These are phyloP conservation scores for Blastocystis sp. DNA, from an alignment of 352 stramenopile genomes.

Conservation along the genomic window DNA sequence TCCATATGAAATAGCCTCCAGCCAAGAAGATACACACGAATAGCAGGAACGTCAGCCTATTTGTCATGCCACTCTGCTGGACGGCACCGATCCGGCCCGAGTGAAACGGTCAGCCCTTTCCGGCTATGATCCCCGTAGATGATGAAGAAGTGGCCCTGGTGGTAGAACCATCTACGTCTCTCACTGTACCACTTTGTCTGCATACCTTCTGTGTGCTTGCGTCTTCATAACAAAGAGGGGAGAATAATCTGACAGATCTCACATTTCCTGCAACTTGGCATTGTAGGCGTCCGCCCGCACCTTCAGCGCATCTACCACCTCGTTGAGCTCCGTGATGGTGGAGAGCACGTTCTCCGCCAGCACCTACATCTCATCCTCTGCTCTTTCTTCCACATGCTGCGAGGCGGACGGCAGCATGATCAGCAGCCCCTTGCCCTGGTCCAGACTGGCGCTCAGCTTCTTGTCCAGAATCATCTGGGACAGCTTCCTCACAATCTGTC, in stretches of 20 bases:
- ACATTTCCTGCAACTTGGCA: constrained; percentile 44
- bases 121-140: constrained; percentile 33
- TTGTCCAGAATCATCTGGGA: constrained; percentile 99
- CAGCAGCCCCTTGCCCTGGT: constrained; percentile 97
- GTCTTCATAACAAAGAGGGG: background rate
- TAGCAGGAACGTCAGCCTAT: constrained; percentile 11
- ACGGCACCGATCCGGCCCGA: constrained; percentile 31
- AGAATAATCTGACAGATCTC: background rate
- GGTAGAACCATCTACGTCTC: constrained; percentile 20
- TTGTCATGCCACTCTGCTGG: background rate
- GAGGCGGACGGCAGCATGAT: constrained; percentile 91
- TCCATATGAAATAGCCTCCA: background rate
- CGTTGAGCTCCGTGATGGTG: constrained; percentile 22
- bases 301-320: constrained; percentile 49
- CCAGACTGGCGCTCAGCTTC: constrained; percentile 95
- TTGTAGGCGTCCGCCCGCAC: background rate
- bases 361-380: background rate
- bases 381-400: constrained; percentile 77
- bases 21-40: background rate
- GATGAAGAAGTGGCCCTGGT: constrained; percentile 53
- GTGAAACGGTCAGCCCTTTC: constrained; percentile 56
- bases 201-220: background rate
- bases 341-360: constrained; percentile 26
- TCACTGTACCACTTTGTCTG: background rate
- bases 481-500: constrained; percentile 84